phyloP scores from a whole-genome alignment of 2,329 filamentous ascomycete species.

The Sphaerulina musiva region DNA sequence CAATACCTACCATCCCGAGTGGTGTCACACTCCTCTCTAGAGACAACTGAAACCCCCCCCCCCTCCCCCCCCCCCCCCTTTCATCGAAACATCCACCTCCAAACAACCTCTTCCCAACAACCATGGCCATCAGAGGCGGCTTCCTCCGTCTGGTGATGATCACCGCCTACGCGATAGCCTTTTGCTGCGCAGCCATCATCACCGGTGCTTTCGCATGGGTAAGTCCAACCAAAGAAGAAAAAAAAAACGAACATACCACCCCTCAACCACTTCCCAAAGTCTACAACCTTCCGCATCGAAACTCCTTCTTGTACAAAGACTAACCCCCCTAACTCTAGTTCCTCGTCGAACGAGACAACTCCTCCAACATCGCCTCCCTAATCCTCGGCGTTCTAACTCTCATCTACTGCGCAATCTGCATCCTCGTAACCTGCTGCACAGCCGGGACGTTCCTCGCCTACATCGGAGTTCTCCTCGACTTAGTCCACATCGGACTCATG shows the following conservation, averaged over 20 bases:
- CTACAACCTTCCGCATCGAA: neutral
- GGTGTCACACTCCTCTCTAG: too few species aligned
- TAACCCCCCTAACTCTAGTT: neutral
- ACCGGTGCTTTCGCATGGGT: conserved; percentile 14
- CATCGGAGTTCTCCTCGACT: conserved; percentile 6
- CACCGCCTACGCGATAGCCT: conserved; percentile 9
- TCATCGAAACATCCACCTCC: too few species aligned
- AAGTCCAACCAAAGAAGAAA: too few species aligned
- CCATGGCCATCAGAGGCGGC: conserved; percentile 12
- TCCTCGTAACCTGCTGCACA: conserved; percentile 9
- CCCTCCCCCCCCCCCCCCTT: too few species aligned
- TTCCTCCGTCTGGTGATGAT: conserved; percentile 12
- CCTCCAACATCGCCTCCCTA: conserved; percentile 2
- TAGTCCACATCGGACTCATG: conserved; percentile 9
- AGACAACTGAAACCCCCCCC: too few species aligned
- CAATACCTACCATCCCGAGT: too few species aligned
- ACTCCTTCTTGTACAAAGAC: neutral
- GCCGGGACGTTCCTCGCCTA: conserved; percentile 8
- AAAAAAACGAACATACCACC: neutral
- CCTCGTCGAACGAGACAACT: too few species aligned
- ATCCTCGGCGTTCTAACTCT: conserved; percentile 3
- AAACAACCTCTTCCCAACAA: neutral
- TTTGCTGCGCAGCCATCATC: conserved; percentile 8
- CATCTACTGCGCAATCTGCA: conserved; percentile 2
- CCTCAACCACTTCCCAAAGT: neutral